Conservation (phyloP, 768 basidiomycete genomes). For the Collybia sp. region DNA sequence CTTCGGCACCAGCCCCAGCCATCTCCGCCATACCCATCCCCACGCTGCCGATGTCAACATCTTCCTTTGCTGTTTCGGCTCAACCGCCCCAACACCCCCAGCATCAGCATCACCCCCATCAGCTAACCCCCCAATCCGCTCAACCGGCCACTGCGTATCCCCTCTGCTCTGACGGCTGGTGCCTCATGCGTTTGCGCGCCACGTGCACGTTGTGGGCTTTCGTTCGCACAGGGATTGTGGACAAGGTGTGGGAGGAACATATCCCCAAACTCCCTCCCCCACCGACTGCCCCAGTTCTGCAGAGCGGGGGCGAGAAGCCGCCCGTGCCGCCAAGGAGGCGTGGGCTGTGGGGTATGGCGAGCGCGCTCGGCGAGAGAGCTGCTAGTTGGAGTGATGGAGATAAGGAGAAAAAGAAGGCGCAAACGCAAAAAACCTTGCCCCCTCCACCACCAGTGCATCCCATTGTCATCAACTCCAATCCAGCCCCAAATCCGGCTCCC, state of each 20-base stretch:
- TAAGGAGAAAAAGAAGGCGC: slow-evolving; percentile 26
- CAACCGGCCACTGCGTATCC: slow-evolving; percentile 61
- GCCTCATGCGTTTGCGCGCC: slow-evolving; percentile 71
- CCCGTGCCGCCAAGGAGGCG: slow-evolving; percentile 60
- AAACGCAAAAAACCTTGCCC: slow-evolving; percentile 17
- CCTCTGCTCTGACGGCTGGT: slow-evolving; percentile 83
- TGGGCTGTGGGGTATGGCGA: slow-evolving; percentile 67
- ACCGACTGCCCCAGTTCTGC: slow-evolving; percentile 15
- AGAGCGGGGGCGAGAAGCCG: slow-evolving; percentile 36
- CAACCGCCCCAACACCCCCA: slow-evolving; percentile 22
- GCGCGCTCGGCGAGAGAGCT: slow-evolving; percentile 54
- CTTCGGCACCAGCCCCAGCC: slow-evolving; percentile 23
- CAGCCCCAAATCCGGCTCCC: slow-evolving; percentile 18
- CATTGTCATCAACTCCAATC: slow-evolving; percentile 14
- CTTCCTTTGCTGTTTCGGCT: slow-evolving; percentile 15
- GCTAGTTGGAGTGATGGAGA: slow-evolving; percentile 50
- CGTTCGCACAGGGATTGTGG: slow-evolving; percentile 75
- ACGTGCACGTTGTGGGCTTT: slow-evolving; percentile 93
- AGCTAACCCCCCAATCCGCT: slow-evolving; percentile 17
- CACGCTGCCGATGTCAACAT: slow-evolving; percentile 11
- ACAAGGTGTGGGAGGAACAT: slow-evolving; percentile 88
- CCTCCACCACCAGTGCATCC: slow-evolving; percentile 27
- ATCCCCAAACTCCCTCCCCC: slow-evolving; percentile 32
- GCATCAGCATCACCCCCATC: slow-evolving; percentile 10
- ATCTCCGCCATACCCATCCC: slow-evolving; percentile 29